Conservation (phyloP, 2,329 filamentous ascomycete species). For the Corinectria fuckeliana region DNA sequence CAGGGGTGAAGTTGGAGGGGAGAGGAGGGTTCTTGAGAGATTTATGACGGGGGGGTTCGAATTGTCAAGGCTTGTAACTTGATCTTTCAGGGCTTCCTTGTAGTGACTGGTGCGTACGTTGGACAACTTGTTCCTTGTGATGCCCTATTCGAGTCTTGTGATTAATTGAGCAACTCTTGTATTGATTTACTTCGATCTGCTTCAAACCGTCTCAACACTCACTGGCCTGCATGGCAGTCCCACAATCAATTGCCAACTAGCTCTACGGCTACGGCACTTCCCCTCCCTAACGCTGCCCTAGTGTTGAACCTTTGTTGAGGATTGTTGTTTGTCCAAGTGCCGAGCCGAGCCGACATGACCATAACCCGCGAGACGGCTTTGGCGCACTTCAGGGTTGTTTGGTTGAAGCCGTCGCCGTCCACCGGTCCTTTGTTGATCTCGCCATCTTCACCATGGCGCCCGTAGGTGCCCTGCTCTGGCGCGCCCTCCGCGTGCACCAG, state of each 20-base stretch:
- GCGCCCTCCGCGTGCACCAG: slow-evolving; percentile 72
- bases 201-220: background rate
- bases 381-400: background rate
- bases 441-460: slow-evolving; percentile 47
- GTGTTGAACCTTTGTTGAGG: background rate
- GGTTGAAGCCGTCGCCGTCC: slow-evolving; percentile 2
- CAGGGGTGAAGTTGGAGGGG: too few relatives aligned
- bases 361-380: background rate
- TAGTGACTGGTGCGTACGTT: background rate
- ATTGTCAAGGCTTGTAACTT: background rate
- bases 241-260: background rate
- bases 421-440: background rate
- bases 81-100: background rate
- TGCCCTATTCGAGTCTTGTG: background rate
- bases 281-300: background rate
- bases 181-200: background rate
- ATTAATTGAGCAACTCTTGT: background rate
- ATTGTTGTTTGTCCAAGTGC: slow-evolving; percentile 4
- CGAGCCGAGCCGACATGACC: slow-evolving; percentile 10
- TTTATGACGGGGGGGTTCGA: background rate
- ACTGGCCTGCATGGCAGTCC: background rate
- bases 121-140: background rate
- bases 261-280: background rate
- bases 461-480: slow-evolving; percentile 69
- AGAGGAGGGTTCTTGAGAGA: background rate